Evolutionary conservation across 2,329 filamentous ascomycete species (phyloP), one percentile per base, ranked within the genome.

Genomic region (Macrophomina tecta): DNA sequence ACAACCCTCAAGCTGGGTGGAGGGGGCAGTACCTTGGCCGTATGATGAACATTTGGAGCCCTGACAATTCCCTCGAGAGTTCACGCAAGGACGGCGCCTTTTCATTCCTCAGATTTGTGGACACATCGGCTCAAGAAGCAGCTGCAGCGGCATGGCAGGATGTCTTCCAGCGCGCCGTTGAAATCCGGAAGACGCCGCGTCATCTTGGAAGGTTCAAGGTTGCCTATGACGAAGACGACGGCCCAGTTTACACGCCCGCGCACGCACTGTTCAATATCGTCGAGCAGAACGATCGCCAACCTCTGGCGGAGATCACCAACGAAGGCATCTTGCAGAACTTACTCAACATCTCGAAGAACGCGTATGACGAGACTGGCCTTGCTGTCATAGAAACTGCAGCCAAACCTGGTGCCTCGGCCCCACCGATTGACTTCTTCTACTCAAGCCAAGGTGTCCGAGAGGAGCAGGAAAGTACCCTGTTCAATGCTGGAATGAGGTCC

Each of bases 31-130:
- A 91, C 70, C 80, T 98, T 28, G 82, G 87, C 38, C 89, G 96
- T 71, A 81, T 97, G 79, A 90, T 98, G 89, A 97, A 96, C 74
- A 89, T 99, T 63, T 99, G 92, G 89, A 88, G 89, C 1, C 90
- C 92, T 0, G 89, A 94, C 60, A 88, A 97, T 72, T 86, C 97
- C 51, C 84, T 85, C 12, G 82, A 87, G 56, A 92, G 88, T 70
- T 79, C 85, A 11, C 82, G 84, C 28, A 84, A 86, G 0, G 83
- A 86, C 60, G 86, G 88, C 14, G 86, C 89, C 1, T 98, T 98
- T 78, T 94, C 94, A 0, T 99, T 93, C 89, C 84, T 98, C 68
- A 89, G 93, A 4, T 97, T 99, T 73, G 87, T 91, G 3, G 92
- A 97, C 72, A 83, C 86, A 0, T 95, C 93, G 14, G 82, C 89